These are phyloP conservation scores for Tolypocladium cylindrosporum DNA, from an alignment of 2,329 filamentous ascomycete species.

Conservation along the genomic window DNA sequence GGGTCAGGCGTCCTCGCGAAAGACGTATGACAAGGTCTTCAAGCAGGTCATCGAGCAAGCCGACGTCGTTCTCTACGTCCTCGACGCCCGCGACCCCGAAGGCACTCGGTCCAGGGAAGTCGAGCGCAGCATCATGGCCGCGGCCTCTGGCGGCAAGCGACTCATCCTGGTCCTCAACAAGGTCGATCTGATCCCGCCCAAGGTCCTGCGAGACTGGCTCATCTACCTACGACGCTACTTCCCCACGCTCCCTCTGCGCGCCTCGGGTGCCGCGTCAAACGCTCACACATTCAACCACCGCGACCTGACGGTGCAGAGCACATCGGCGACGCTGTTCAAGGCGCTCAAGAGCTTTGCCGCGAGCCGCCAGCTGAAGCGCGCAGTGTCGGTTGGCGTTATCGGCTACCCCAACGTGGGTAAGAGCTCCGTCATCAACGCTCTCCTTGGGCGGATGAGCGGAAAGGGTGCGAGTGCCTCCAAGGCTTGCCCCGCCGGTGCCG, in stretches of 20 bases:
- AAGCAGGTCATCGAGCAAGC: slow-evolving; percentile 84
- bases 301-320: slow-evolving; percentile 76
- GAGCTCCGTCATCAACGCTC: slow-evolving; percentile 90
- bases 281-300: slow-evolving; percentile 89
- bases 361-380: slow-evolving; percentile 74
- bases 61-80: slow-evolving; percentile 85
- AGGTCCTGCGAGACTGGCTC: slow-evolving; percentile 78
- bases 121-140: slow-evolving; percentile 85
- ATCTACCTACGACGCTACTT: slow-evolving; percentile 78
- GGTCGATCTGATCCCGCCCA: slow-evolving; percentile 79
- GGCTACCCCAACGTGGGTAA: slow-evolving; percentile 96
- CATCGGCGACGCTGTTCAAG: slow-evolving; percentile 74
- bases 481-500: slow-evolving; percentile 80
- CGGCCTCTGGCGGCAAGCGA: slow-evolving; percentile 71
- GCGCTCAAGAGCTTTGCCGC: slow-evolving; percentile 85
- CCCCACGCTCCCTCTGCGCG: slow-evolving; percentile 81
- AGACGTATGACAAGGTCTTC: slow-evolving; percentile 91
- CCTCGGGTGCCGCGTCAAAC: slow-evolving; percentile 71
- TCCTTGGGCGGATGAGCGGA: slow-evolving; percentile 66
- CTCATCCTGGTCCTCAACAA: slow-evolving; percentile 92
- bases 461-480: slow-evolving; percentile 44
- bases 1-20: slow-evolving; percentile 57
- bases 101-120: slow-evolving; percentile 85
- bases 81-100: slow-evolving; percentile 85
- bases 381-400: slow-evolving; percentile 85